A percentile compares a stretch with the other conserved stretches of the same genome.
These are phyloP conservation scores for Gynandropsis gynandra DNA, from an alignment of 345 rosid genomes.

Conservation along the genomic window DNA sequence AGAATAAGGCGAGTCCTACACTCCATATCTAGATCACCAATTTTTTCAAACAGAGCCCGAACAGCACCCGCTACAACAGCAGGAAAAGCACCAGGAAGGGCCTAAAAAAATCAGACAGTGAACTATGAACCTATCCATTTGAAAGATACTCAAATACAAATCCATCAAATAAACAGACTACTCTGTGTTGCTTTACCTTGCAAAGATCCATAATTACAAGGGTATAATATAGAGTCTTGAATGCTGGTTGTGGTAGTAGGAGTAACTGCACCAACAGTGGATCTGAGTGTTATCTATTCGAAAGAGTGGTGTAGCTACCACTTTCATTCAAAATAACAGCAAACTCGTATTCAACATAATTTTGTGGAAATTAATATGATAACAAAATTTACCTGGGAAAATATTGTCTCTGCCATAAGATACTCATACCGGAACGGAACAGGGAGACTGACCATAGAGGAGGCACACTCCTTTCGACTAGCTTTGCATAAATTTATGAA, in stretches of 20 bases:
- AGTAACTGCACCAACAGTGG: conserved; percentile 62
- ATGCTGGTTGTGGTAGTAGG: conserved; percentile 84
- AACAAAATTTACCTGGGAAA: conserved; percentile 70
- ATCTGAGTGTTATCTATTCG: conserved; percentile 11
- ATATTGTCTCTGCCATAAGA: conserved; percentile 96
- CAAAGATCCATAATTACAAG: conserved; percentile 96
- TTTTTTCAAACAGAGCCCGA: conserved; percentile 92
- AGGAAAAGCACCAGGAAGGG: conserved; percentile 99
- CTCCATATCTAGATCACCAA: conserved; percentile 91
- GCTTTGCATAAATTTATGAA: conserved; percentile 69
- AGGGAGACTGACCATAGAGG: conserved; percentile 88
- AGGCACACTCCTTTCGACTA: conserved; percentile 99
- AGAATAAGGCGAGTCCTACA: conserved; percentile 84
- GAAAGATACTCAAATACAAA: conserved; percentile 10
- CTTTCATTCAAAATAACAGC: background rate
- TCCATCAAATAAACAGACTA: conserved; percentile 1
- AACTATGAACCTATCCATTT: conserved; percentile 24
- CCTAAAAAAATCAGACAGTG: conserved; percentile 48
- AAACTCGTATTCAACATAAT: background rate
- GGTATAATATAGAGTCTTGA: conserved; percentile 87
- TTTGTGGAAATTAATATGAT: background rate
- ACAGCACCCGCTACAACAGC: conserved; percentile 99
- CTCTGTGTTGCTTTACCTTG: conserved; percentile 47
- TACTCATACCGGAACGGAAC: conserved; percentile 95
- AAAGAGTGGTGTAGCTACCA: background rate